A percentile compares a stretch with the other conserved stretches of the same genome.
phyloP scores from a whole-genome alignment of 257 asterid genomes.

The Plantago ovata region DNA sequence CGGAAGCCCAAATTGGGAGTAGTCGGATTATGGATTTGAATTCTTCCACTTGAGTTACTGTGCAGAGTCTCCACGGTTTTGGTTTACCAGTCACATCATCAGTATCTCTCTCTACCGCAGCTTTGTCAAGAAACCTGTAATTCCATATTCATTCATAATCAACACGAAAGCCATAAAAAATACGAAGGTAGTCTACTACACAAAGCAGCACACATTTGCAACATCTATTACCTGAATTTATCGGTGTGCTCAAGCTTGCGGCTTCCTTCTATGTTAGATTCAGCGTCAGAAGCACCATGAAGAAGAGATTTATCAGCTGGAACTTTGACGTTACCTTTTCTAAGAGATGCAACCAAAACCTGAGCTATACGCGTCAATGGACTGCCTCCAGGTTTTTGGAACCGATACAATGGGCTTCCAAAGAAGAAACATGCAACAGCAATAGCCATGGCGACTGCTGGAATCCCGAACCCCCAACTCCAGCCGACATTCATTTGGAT shows the following conservation, averaged over 20 bases:
- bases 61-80: constrained; percentile 72
- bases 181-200: not conserved
- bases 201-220: not conserved
- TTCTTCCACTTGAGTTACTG: constrained; percentile 87
- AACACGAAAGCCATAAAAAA: not conserved
- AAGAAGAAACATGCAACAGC: constrained; percentile 61
- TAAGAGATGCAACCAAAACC: constrained; percentile 57
- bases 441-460: constrained; percentile 77
- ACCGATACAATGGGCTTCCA: constrained; percentile 57
- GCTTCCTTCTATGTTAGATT: constrained; percentile 55
- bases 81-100: constrained; percentile 26
- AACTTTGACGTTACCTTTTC: constrained; percentile 35
- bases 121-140: constrained; percentile 75
- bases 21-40: constrained; percentile 57
- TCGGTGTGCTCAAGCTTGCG: constrained; percentile 76
- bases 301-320: constrained; percentile 59
- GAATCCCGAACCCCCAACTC: constrained; percentile 91
- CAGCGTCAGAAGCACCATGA: constrained; percentile 54
- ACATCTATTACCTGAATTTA: constrained; percentile 45
- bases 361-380: constrained; percentile 69
- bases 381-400: constrained; percentile 85
- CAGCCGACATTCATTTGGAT: constrained; percentile 87
- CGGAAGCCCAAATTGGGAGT: constrained; percentile 82
- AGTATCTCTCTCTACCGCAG: constrained; percentile 53
- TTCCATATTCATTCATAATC: not conserved